Conservation (phyloP, 306 rosid genomes). For the Casuarina equisetifolia region DNA sequence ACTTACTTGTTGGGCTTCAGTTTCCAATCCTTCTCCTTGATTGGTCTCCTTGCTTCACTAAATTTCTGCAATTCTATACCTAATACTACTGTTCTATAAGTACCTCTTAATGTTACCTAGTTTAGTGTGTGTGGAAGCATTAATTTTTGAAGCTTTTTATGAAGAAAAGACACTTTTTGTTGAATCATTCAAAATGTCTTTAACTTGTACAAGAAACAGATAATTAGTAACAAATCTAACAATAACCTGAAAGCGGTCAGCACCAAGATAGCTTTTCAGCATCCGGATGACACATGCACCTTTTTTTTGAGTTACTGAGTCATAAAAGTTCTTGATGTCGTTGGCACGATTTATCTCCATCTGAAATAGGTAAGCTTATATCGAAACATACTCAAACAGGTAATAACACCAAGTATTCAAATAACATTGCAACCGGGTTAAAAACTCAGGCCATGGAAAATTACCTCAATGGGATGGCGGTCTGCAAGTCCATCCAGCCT, state of each 20-base stretch:
- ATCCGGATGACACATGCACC: constrained; percentile 95
- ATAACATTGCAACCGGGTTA: constrained; percentile 5
- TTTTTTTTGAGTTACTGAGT: constrained; percentile 83
- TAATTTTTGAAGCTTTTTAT: not conserved
- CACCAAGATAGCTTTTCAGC: constrained; percentile 97
- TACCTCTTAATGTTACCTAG: too few relatives aligned
- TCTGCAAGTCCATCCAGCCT: constrained; percentile 85
- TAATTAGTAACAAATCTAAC: constrained; percentile 17
- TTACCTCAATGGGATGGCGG: constrained; percentile 96
- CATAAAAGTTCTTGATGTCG: constrained; percentile 93
- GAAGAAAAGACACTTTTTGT: not conserved
- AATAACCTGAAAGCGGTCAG: constrained; percentile 81
- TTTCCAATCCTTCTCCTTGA: too few relatives aligned
- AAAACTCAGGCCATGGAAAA: constrained; percentile 12
- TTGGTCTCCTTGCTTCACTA: too few relatives aligned
- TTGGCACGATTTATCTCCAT: constrained; percentile 87
- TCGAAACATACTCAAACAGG: constrained; percentile 4
- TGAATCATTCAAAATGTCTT: not conserved
- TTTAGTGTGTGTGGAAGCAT: too few relatives aligned
- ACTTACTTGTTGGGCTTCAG: too few relatives aligned
- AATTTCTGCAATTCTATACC: too few relatives aligned
- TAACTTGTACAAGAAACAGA: not conserved
- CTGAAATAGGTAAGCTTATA: constrained; percentile 42
- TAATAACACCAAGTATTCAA: constrained; percentile 9
- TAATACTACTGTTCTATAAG: too few relatives aligned